Evolutionary conservation across 2,329 filamentous ascomycete species (phyloP), one percentile per base, ranked within the genome.

Genomic region (Cladosporium sp.): DNA sequence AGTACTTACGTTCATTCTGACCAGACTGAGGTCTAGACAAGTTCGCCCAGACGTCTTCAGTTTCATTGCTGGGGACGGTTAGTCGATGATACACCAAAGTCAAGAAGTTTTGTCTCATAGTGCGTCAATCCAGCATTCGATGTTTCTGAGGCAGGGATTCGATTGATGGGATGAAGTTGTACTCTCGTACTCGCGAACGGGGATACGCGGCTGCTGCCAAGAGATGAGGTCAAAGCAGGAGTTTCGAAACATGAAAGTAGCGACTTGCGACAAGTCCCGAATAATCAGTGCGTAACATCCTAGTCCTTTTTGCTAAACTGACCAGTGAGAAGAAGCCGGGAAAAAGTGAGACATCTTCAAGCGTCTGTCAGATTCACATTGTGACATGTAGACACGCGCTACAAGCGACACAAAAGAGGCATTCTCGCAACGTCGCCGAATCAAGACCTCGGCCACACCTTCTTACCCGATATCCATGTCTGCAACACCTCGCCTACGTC

Each of bases 381-480:
- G 22, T 9, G 4, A 9, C 22, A 27, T 4, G 22, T 27, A 5
- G 4, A 27, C 22, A 27, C 5, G 9, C 22, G 22, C 22, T 9
- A 9, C 5, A 27, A 27, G 22, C 22, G 22, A 4, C 5, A 27
- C 22, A 27, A 27, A 27, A 5, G 22, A 27, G 22, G 9, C 22
- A 4, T 37, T 12, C 22, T 27, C 30, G n/a, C 30, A 34, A 34
- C n/a, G n/a, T n/a, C n/a, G n/a, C n/a, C n/a, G n/a, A n/a, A n/a
- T 41, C 38, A 41, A 15, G 12, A 36, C 30, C 24, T 51, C 55
- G 73, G 68, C 71, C 70, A 78, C 4, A 78, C 69, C 57, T 72
- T 75, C 38, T 55, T 62, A 6, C 76, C 76, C n/a, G 60, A 68
- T 40, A 77, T 59, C 75, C 75, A 76, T 4, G 49, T 79, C 66